phyloP scores from a whole-genome alignment of 108 stramenopile species.

The Nannochloropsis granulata region DNA sequence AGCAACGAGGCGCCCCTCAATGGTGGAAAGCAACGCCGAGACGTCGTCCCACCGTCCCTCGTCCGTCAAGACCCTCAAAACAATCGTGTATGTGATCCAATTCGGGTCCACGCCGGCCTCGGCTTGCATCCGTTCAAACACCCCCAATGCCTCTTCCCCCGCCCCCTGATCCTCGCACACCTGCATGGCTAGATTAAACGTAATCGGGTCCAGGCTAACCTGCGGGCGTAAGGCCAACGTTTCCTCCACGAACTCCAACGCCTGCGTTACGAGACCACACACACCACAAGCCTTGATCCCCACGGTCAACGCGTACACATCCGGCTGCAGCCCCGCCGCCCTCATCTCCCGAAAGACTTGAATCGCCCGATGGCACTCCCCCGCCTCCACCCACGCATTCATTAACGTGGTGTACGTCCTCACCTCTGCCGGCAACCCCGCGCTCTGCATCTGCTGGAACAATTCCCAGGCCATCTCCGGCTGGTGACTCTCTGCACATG shows the following conservation, averaged over 20 bases:
- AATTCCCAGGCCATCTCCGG: constrained; percentile 1
- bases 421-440: background rate
- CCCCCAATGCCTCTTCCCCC: background rate
- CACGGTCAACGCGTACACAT: background rate
- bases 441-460: constrained; percentile 1
- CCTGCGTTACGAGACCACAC: background rate
- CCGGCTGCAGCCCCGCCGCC: background rate
- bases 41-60: background rate
- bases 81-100: constrained; percentile 12
- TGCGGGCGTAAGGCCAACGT: background rate
- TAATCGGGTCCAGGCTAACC: constrained; percentile 3
- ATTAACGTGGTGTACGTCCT: background rate
- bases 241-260: background rate
- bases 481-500: constrained; percentile 3
- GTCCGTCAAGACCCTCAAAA: background rate
- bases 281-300: background rate
- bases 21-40: background rate
- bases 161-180: constrained; percentile 10
- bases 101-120: constrained; percentile 1
- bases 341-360: background rate
- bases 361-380: background rate
- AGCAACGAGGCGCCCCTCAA: background rate
- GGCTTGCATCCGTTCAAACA: background rate
- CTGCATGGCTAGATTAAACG: constrained; percentile 6
- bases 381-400: background rate